phyloP scores from a whole-genome alignment of 305 asterid species.

The Rubia occidens region DNA sequence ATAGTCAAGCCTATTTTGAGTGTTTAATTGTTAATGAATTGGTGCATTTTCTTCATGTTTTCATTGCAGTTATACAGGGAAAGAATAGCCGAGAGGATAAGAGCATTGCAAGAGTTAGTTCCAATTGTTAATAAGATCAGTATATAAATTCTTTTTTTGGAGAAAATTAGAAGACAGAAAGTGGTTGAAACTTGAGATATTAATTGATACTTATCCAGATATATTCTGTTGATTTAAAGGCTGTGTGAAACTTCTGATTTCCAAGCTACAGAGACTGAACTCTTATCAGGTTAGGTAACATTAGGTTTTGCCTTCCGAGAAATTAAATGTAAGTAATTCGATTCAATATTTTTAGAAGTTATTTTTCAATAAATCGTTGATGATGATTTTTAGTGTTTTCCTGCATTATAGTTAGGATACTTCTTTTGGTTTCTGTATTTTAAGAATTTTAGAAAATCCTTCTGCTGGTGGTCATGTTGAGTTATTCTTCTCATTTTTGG shows the following conservation, averaged over 20 bases:
- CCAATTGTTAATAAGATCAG: slow-evolving; percentile 95
- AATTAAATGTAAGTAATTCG: background rate
- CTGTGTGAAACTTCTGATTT: background rate
- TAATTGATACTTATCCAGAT: background rate
- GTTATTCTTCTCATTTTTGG: slow-evolving; percentile 5
- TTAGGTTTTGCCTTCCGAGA: background rate
- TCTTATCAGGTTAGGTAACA: background rate
- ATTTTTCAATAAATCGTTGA: background rate
- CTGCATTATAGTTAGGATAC: background rate
- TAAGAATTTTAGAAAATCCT: background rate
- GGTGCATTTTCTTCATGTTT: slow-evolving; percentile 11
- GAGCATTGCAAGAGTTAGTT: slow-evolving; percentile 95
- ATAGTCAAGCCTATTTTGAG: slow-evolving; percentile 1
- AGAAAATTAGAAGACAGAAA: background rate
- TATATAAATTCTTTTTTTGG: slow-evolving; percentile 8
- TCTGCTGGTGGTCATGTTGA: background rate
- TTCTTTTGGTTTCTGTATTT: background rate
- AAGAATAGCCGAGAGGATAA: slow-evolving; percentile 87
- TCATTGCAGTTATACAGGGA: slow-evolving; percentile 68
- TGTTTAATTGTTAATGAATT: background rate
- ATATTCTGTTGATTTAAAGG: background rate
- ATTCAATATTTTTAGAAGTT: background rate
- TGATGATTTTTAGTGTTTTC: background rate
- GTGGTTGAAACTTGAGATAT: background rate
- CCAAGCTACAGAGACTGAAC: background rate